A percentile compares a stretch with the other conserved stretches of the same genome.
These are phyloP conservation scores for Lasiosphaeria hispida DNA, from an alignment of 495 filamentous ascomycete genomes.

Conservation along the genomic window DNA sequence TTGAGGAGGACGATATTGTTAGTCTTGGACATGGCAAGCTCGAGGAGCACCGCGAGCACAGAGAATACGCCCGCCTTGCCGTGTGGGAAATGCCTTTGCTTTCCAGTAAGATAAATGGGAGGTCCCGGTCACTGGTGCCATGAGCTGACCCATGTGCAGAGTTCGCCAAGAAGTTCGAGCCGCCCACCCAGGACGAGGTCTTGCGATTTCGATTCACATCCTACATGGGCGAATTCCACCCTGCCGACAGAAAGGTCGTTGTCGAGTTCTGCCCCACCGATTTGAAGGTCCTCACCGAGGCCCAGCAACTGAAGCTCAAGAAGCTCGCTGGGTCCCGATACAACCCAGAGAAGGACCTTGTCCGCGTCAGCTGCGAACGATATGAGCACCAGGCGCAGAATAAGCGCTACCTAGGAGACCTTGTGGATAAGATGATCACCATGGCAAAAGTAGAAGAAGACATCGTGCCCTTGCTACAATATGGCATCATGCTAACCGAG, in stretches of 20 bases:
- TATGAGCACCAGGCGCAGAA: constrained; percentile 89
- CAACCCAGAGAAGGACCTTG: constrained; percentile 79
- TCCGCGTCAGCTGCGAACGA: constrained; percentile 89
- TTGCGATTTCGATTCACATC: constrained; percentile 96
- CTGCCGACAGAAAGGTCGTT: constrained; percentile 88
- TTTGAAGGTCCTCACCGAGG: constrained; percentile 54
- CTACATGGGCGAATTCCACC: constrained; percentile 92
- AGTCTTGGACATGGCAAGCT: constrained; percentile 78
- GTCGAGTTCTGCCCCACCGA: constrained; percentile 78
- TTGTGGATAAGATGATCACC: constrained; percentile 67
- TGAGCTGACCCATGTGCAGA: constrained; percentile 46
- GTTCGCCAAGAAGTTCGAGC: constrained; percentile 75
- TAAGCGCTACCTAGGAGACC: constrained; percentile 85
- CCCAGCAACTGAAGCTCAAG: constrained; percentile 74
- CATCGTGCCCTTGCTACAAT: neutral
- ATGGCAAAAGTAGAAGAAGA: constrained; percentile 62
- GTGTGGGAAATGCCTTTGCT: constrained; percentile 97
- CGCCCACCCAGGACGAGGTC: constrained; percentile 60
- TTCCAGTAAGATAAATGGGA: constrained; percentile 59
- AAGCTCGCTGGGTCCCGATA: constrained; percentile 87
- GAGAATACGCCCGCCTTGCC: constrained; percentile 81
- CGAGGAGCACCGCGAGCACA: constrained; percentile 82
- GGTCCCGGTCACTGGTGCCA: neutral
- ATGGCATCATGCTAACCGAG: neutral
- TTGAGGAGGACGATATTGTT: constrained; percentile 76